A percentile compares a stretch with the other conserved stretches of the same genome.
phyloP scores from a whole-genome alignment of 1,139 yeast genomes.

The Sugiyamaella pinicola region DNA sequence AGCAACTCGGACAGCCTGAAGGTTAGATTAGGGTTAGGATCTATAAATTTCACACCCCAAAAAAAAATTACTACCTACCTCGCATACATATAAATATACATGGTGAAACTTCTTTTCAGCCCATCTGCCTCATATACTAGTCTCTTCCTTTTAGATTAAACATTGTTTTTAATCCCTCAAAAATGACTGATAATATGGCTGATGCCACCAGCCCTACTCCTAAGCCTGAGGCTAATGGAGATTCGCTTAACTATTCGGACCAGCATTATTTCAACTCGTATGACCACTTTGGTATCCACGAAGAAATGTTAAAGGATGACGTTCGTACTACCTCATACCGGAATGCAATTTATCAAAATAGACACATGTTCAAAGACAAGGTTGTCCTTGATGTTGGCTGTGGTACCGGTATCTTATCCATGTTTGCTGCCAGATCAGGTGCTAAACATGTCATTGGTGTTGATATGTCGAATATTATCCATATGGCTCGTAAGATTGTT shows the following conservation, averaged over 20 bases:
- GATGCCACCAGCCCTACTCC: background rate
- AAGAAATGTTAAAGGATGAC: slow-evolving; percentile 96
- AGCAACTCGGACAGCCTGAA: background rate
- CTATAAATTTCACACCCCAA: background rate
- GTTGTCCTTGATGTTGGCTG: slow-evolving; percentile 98
- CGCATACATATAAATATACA: too few relatives aligned
- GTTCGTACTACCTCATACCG: slow-evolving; percentile 91
- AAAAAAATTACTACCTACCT: background rate
- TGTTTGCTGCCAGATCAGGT: slow-evolving; percentile 98
- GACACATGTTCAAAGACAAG: slow-evolving; percentile 86
- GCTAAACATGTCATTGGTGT: slow-evolving; percentile 97
- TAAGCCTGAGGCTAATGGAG: slow-evolving; percentile 12
- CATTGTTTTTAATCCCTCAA: background rate
- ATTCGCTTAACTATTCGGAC: slow-evolving; percentile 47
- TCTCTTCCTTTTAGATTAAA: background rate
- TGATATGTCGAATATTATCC: slow-evolving; percentile 95
- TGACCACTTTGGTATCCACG: slow-evolving; percentile 97
- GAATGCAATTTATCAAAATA: slow-evolving; percentile 89
- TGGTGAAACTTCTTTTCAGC: background rate
- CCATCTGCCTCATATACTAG: background rate
- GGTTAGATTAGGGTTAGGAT: background rate
- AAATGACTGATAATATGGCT: slow-evolving; percentile 5
- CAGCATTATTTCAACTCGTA: slow-evolving; percentile 94
- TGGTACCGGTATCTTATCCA: slow-evolving; percentile 94
- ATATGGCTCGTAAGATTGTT: slow-evolving; percentile 86